Evolutionary conservation across 805 yeast genomes (phyloP).

Genomic region (Wickerhamomyces queroliae): DNA sequence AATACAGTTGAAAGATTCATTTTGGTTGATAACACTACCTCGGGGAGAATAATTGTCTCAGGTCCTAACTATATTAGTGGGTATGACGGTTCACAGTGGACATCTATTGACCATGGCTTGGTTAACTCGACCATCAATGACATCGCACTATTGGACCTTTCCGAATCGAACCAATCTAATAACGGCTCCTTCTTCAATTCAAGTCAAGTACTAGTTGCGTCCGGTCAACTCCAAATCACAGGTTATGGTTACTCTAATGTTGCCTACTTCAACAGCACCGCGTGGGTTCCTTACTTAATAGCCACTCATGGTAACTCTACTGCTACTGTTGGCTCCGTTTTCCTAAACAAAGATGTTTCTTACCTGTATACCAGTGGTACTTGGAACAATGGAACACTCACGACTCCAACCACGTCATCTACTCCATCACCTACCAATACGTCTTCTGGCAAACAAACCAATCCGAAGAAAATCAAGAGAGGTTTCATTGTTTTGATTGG

Average conservation of each 20-base stretch:
- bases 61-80: constrained; percentile 33
- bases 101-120: constrained; percentile 31
- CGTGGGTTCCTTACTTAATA: constrained; percentile 63
- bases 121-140: constrained; percentile 37
- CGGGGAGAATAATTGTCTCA: constrained; percentile 35
- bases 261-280: constrained; percentile 58
- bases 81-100: constrained; percentile 45
- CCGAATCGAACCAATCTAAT: constrained; percentile 23
- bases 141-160: constrained; percentile 34
- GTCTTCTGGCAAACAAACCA: constrained; percentile 12
- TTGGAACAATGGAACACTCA: constrained; percentile 10
- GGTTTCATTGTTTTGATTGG: constrained; percentile 70
- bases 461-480: constrained; percentile 22
- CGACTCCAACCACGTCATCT: constrained; percentile 14
- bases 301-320: constrained; percentile 26
- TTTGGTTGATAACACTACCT: constrained; percentile 38
- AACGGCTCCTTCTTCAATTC: constrained; percentile 33
- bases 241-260: constrained; percentile 52
- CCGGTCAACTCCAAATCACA: constrained; percentile 48
- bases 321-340: constrained; percentile 23
- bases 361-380: constrained; percentile 23
- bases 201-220: constrained; percentile 43
- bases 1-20: constrained; percentile 33
- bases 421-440: constrained; percentile 10
- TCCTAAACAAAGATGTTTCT: constrained; percentile 33